Base-by-base conservation (phyloP, 1,284 basidiomycete genomes). In the Apiotrichum gracile region DNA sequence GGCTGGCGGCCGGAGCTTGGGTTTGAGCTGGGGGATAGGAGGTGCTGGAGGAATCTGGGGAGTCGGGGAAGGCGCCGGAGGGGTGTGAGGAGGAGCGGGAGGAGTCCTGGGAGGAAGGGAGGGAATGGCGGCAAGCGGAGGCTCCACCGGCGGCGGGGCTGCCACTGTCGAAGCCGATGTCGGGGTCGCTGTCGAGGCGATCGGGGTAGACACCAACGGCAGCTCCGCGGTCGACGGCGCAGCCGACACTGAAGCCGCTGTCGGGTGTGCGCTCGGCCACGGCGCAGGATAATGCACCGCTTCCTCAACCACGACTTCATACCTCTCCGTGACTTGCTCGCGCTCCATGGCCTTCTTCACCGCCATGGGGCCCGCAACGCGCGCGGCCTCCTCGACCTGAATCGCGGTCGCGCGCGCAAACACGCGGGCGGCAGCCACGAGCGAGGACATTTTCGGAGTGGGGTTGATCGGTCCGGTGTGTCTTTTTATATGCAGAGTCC, bases 351-450 rank as follows among this genome's bases (percentile, higher is more conserved):
- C 35, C 22, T 25, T 25, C n/a, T 26, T 31, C 24, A 41, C 35
- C 12, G 47, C 46, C 9, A 46, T 22, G 31, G 52, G 47, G 9
- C 47, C 50, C 17, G 57, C 43, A 14, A 51, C 52, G 4, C 61
- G 61, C 4, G 67, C 65, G 4, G 63, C 65, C 50, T 72, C 69
- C 50, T 73, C 73, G 9, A 68, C 52, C 57, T 72, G 69, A n/a
- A 73, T 69, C 12, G 66, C 57, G 5, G 66, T 66, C 25, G 72
- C 61, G 33, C 73, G 63, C n/a, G 68, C 64, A 19, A 67, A 35
- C 10, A 75, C 73, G 34, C 73, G 57, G 13, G 69, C 52, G 16
- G 64, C 65, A 8, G 68, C 65, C 19, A 34, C 35, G 63, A 61
- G 22, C 43, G 58, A 68, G 25, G 31, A 27, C 51, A 46, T 49